Conservation (phyloP, 192 early-diverging fungal genomes). For the Linnemannia schmuckeri region DNA sequence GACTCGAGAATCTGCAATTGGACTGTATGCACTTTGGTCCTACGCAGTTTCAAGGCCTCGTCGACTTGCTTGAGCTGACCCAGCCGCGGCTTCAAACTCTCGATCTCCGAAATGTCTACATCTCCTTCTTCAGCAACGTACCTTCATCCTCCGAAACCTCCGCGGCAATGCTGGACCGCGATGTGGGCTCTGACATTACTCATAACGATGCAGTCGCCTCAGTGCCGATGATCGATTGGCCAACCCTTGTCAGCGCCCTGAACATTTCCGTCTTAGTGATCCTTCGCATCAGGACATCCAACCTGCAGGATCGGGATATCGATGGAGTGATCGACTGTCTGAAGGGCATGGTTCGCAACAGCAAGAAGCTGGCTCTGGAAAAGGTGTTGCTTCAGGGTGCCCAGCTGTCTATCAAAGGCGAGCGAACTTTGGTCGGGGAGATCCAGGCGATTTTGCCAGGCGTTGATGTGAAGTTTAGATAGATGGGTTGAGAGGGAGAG, state of each 20-base stretch:
- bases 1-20: background rate
- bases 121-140: background rate
- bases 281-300: background rate
- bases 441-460: background rate
- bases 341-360: background rate
- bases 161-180: background rate
- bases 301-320: slow-evolving; percentile 1
- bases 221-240: background rate
- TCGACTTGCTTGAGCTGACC: background rate
- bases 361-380: background rate
- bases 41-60: background rate
- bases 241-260: background rate
- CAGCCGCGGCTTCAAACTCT: background rate
- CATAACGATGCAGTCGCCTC: background rate
- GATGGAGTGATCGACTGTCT: background rate
- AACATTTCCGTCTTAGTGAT: background rate
- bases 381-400: background rate
- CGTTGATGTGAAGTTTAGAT: slow-evolving; percentile 5
- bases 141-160: background rate
- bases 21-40: background rate
- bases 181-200: background rate
- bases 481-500: background rate
- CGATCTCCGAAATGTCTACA: background rate
- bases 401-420: background rate
- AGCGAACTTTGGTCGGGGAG: background rate